Evolutionary conservation across 2,329 filamentous ascomycete species (phyloP), one percentile per base, ranked within the genome.

Genomic region (Didymella segeticola): DNA sequence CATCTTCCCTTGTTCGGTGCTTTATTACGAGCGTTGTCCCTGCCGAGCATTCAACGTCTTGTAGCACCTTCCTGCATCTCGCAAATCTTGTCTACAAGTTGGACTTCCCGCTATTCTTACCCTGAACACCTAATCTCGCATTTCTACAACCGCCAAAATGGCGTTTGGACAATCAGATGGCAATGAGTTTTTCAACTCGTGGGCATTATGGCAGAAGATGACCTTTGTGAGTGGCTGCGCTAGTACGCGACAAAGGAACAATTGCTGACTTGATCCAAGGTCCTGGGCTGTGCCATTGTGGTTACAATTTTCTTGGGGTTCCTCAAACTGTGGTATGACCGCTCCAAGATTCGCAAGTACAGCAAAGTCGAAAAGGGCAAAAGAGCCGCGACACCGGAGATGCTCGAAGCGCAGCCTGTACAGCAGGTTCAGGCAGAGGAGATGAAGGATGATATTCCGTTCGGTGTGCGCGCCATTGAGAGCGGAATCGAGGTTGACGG

Each of bases 121-220:
- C 54, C 30, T 52, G 31, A 43, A 39, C 34, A 55, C 56, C 57
- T 56, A 58, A 45, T 46, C 43, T 45, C 46, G 49, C 56, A 57
- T 58, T 52, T 45, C 45, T 37, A 46, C 45, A 26, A 49, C 50
- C 53, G 42, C 55, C 47, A 63, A 53, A 33, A 67, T 67, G 63
- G 56, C 14, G 42, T 66, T 64, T 39, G 61, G 61, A 48, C 33
- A 61, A 14, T 64, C 57, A 42, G 71, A 71, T 56, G 65, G 62
- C 56, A 69, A 71, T 19, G 56, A 55, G 30, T 81, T 81, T 70
- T 82, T 81, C 63, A 67, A 56, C 17, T 72, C 60, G 43, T 96
- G 91, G 92, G 79, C 83, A 63, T 78, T 95, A 66, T 96, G 92
- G 92, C 86, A 95, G 80, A 87, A 96, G 79, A 87, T 96, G 86